Base-by-base conservation (phyloP, 306 rosid species). In the Lagenaria siceraria region DNA sequence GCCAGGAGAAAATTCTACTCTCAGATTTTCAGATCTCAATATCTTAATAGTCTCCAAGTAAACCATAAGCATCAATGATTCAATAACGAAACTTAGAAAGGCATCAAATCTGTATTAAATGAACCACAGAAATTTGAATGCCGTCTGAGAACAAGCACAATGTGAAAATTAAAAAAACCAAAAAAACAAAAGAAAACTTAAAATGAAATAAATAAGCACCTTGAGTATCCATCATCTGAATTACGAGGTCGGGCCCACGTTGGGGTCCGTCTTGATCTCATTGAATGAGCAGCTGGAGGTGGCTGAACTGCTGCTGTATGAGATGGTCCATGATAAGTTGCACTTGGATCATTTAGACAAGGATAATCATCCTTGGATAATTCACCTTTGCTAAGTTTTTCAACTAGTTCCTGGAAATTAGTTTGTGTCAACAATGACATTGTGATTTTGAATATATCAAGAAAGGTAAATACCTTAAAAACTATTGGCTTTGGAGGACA, bases 141-240 rank as follows among this genome's bases (percentile, higher is more conserved):
- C 22, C 58, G 22, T 46, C 59, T 70, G 53, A 42, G 14, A 10
- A 42, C 13, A 25, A 21, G 38, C 22, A 13, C 21, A 14, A 49
- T 15, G 58, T 17, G 51, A 27, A 12, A 27, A 17, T 8, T 13
- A 25, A 48, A 48, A 14, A 27, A 33, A 33, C 3, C 7, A 33
- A 33, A 33, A 33, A 33, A 33, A 4, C 7, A 33, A 33, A 33
- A 33, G 0, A 0, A 33, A 33, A 33, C 17, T 12, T 9, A 10
- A 66, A 36, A 65, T 63, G 35, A 63, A 31, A 19, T 12, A 36
- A 48, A 49, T 27, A 73, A 60, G 19, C 68, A 95, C 99, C 99
- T 95, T 63, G 97, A 89, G 81, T 95, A 92, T 42, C 99, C 99
- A 87, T 95, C 99, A 59, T 95, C 98, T 27, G 98, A 95, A 80